Evolutionary conservation across 805 yeast genomes (phyloP).

Genomic region (Starmerella davenportii): DNA sequence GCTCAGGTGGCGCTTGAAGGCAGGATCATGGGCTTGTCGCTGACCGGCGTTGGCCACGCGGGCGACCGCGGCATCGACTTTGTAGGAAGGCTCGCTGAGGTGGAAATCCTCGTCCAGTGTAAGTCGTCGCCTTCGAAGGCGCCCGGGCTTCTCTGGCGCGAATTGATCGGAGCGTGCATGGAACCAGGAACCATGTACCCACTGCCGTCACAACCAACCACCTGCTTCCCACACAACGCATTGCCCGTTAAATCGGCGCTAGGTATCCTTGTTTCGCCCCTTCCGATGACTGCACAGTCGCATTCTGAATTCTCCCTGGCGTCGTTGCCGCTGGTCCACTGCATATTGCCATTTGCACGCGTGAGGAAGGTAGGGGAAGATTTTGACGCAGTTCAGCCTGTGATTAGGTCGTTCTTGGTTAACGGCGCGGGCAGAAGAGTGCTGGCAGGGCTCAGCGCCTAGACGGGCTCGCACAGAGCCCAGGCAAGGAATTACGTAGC

Average conservation of each 20-base stretch:
- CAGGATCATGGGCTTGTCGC: not conserved
- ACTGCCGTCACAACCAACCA: too few relatives aligned
- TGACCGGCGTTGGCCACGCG: constrained; percentile 8
- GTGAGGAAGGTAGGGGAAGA: constrained; percentile 1
- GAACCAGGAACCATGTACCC: too few relatives aligned
- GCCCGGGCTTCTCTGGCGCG: constrained; percentile 9
- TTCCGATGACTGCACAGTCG: constrained; percentile 9
- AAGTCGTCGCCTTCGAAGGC: constrained; percentile 3
- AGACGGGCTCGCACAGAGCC: too few relatives aligned
- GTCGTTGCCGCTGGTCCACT: constrained; percentile 6
- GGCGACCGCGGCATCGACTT: constrained; percentile 12
- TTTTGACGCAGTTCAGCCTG: not conserved
- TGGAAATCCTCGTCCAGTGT: constrained; percentile 10
- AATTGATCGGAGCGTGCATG: constrained; percentile 6
- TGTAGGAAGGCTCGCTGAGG: constrained; percentile 1
- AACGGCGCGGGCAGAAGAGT: too few relatives aligned
- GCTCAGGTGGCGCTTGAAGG: constrained; percentile 1
- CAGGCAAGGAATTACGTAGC: too few relatives aligned
- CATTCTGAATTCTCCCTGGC: constrained; percentile 7
- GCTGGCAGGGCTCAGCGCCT: too few relatives aligned
- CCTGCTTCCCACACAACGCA: too few relatives aligned
- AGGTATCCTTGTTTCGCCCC: constrained; percentile 7
- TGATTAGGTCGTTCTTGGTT: too few relatives aligned
- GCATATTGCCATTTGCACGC: constrained; percentile 3
- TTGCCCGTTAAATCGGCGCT: too few relatives aligned